Evolutionary conservation across 2,329 filamentous ascomycete species (phyloP), one percentile per base, ranked within the genome.

Genomic region (Verticillium albo-atrum): DNA sequence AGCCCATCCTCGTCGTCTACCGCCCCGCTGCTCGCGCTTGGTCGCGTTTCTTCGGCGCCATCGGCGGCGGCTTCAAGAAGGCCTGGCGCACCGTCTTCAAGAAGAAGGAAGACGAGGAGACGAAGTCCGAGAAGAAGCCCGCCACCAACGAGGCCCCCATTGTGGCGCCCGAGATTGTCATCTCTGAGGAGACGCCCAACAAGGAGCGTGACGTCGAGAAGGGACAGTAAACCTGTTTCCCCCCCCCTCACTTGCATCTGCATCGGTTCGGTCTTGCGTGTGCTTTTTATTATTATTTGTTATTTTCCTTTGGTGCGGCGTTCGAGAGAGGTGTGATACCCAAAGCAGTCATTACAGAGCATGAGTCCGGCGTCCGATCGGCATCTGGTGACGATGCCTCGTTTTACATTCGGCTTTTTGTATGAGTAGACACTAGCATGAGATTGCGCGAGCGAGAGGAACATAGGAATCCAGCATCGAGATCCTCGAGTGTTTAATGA

Each of bases 41-140:
- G 7, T 54, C 27, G 6, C 53, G 50, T 3, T 23, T 53, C 6
- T 60, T 63, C 27, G 53, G 55, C 3, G 53, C 34, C 12, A 54
- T 62, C 12, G 62, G 60, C 12, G 23, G 50, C 12, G 26, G 59
- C 1, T 57, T 62, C 50, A 63, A 56, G 55, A 51, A 28, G 7
- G 37, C 27, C 12, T 57, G 55, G 55, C 25, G 55, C 25, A 51
- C 17, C n/a, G 55, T 57, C 17, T 57, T 57, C 28, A 52, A 57
- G 55, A 57, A 57, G 55, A 57, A 57, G 4, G 55, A 50, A 2
- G 55, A 56, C 35, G 34, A 56, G 35, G 54, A 55, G 34, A 26
- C 42, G 17, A 28, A 57, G 55, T 7, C 26, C n/a, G 42, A 52
- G 27, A 57, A 57, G 55, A 27, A 23, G n/a, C 17, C 37, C 3